Evolutionary conservation across 768 basidiomycete genomes (phyloP).

Genomic region (Boletus patriciae): DNA sequence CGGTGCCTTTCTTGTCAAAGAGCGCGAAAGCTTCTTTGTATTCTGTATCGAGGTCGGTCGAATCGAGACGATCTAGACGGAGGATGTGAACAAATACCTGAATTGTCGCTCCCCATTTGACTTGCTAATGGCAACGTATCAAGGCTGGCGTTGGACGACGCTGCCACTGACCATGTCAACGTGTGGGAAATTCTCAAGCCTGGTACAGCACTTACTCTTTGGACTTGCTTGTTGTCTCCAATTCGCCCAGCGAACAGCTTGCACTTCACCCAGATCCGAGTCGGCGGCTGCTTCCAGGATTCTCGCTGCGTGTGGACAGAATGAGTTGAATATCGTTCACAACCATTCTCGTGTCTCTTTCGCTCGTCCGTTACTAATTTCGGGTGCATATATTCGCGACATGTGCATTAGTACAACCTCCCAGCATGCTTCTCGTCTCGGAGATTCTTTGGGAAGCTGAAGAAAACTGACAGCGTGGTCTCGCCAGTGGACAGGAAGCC

Average conservation of each 20-base stretch:
- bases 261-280: slow-evolving; percentile 60
- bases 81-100: slow-evolving; percentile 35
- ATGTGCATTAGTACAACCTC: slow-evolving; percentile 58
- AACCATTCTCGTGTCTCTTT: slow-evolving; percentile 64
- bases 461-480: slow-evolving; percentile 38
- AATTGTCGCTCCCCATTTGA: slow-evolving; percentile 50
- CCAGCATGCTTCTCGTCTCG: slow-evolving; percentile 70
- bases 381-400: slow-evolving; percentile 15
- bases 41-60: slow-evolving; percentile 47
- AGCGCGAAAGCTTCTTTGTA: slow-evolving; percentile 98
- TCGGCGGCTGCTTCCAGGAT: slow-evolving; percentile 59
- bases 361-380: neutral
- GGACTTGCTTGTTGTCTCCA: slow-evolving; percentile 46
- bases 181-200: too few species aligned
- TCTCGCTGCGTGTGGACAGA: slow-evolving; percentile 68
- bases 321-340: slow-evolving; percentile 58
- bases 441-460: slow-evolving; percentile 72
- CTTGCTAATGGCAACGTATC: neutral
- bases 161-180: too few species aligned
- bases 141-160: too few species aligned
- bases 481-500: slow-evolving; percentile 37
- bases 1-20: slow-evolving; percentile 96
- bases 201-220: slow-evolving; percentile 35
- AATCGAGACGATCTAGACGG: neutral
- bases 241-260: slow-evolving; percentile 52